Evolutionary conservation across 2,329 filamentous ascomycete genomes (phyloP), one percentile per base, ranked within the genome.

Genomic region (Paracoccidioides lutzii): DNA sequence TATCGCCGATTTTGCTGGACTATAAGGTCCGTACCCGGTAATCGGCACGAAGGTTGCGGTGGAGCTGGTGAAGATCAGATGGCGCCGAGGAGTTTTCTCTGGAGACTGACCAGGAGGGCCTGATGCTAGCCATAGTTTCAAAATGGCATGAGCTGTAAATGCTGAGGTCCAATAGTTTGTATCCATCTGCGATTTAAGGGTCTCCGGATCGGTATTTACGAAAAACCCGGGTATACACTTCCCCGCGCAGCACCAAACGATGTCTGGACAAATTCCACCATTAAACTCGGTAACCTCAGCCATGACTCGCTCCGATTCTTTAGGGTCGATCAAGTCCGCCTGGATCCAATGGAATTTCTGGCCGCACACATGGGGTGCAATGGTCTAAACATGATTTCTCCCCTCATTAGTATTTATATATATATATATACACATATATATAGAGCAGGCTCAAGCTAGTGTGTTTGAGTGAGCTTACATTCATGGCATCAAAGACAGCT

Each of bases 191-290:
- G 78, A 75, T 44, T 85, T 80, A 61, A 90, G 75, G 9, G 79
- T 80, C 6, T 82, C 74, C 53, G 88, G 75, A 7, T 85, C 78
- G 42, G 82, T 82, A 59, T 95, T 87, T 61, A 87, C 70, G 74
- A 91, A 95, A 59, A 95, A 84, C 40, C 81, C 78, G 0, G 90
- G 90, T 14, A 76, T 78, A 5, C 87, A 81, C 60, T 81, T 77
- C 58, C 91, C 91, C 3, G 91, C 91, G 52, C 90, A 80, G 67
- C 88, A 90, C 90, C 93, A 97, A 38, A 97, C 87, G 56, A 96
- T 78, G 67, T 97, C 91, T 0, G 88, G 88, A 33, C 83, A 70
- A 30, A 75, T 69, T 55, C 81, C 83, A 60, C 83, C 74, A 73
- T 96, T 96, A 90, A 90, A 95, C 28, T 76, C 71, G 2, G 81